Percentiles rank a stretch among this genome's conserved stretches.
phyloP scores from a whole-genome alignment of 2,329 filamentous ascomycete genomes.

The Lasiodiplodia sp. region DNA sequence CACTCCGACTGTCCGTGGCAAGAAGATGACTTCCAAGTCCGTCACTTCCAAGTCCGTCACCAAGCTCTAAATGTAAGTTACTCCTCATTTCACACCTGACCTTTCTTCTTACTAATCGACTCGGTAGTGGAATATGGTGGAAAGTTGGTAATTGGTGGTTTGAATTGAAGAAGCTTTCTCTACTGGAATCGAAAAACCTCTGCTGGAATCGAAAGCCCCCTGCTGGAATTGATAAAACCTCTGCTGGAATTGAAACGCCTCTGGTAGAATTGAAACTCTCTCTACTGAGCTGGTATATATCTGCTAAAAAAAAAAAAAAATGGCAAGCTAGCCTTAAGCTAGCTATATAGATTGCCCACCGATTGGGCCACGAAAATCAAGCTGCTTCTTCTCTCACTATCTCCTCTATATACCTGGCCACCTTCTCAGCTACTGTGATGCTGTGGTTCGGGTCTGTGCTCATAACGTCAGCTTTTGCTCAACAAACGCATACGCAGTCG shows the following conservation, averaged over 20 bases:
- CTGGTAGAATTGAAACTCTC: too few relatives aligned
- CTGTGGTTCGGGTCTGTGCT: constrained; percentile 50
- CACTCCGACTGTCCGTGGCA: neutral
- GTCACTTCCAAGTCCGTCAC: neutral
- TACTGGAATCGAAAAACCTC: neutral
- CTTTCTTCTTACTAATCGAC: neutral
- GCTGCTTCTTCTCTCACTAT: constrained; percentile 38
- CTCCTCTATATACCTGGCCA: constrained; percentile 56
- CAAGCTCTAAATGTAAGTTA: constrained; percentile 3
- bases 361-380: neutral
- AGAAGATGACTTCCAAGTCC: neutral
- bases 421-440: constrained; percentile 59
- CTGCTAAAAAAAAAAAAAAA: neutral
- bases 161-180: neutral
- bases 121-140: neutral
- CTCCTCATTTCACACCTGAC: neutral
- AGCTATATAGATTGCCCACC: neutral
- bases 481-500: too few relatives aligned
- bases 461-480: neutral
- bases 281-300: neutral
- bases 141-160: neutral
- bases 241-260: neutral
- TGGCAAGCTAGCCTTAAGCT: neutral
- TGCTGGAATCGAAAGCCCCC: too few relatives aligned
- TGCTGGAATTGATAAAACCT: neutral